Evolutionary conservation across 2,329 filamentous ascomycete genomes (phyloP).

Genomic region (Emmonsia crescens): DNA sequence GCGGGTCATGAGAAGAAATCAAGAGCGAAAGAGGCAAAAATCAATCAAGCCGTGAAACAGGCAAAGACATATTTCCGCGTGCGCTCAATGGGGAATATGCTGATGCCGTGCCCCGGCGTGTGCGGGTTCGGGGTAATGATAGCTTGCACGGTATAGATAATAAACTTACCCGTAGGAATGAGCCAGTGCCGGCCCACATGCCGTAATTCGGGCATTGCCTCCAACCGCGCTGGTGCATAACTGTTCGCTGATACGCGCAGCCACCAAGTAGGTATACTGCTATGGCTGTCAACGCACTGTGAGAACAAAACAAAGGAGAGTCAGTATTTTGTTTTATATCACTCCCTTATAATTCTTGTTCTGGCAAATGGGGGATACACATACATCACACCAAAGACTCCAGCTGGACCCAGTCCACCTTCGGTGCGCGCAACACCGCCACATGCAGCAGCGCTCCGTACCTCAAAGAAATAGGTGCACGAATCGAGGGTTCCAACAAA

Average conservation of each 20-base stretch:
- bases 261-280: conserved; percentile 85
- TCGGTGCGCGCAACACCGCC: conserved; percentile 52
- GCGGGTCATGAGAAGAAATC: not conserved
- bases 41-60: conserved; percentile 29
- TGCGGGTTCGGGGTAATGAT: conserved; percentile 19
- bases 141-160: conserved; percentile 29
- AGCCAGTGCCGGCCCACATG: conserved; percentile 80
- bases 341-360: not conserved
- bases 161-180: conserved; percentile 65
- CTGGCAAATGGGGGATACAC: conserved; percentile 29
- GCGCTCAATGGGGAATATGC: conserved; percentile 18
- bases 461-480: conserved; percentile 93
- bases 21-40: not conserved
- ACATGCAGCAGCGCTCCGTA: conserved; percentile 77
- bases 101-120: conserved; percentile 15
- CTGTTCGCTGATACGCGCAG: conserved; percentile 88
- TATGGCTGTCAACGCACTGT: conserved; percentile 54
- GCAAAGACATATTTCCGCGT: conserved; percentile 15
- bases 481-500: conserved; percentile 86
- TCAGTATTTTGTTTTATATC: conserved; percentile 13
- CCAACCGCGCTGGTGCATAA: conserved; percentile 91
- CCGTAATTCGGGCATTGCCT: conserved; percentile 88
- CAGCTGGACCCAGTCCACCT: conserved; percentile 55
- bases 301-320: not conserved
- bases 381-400: conserved; percentile 79